A percentile compares a stretch with the other conserved stretches of the same genome.
Evolutionary conservation across 1,139 yeast species (phyloP).

Genomic region (Yamadazyma spencermartinsiae): DNA sequence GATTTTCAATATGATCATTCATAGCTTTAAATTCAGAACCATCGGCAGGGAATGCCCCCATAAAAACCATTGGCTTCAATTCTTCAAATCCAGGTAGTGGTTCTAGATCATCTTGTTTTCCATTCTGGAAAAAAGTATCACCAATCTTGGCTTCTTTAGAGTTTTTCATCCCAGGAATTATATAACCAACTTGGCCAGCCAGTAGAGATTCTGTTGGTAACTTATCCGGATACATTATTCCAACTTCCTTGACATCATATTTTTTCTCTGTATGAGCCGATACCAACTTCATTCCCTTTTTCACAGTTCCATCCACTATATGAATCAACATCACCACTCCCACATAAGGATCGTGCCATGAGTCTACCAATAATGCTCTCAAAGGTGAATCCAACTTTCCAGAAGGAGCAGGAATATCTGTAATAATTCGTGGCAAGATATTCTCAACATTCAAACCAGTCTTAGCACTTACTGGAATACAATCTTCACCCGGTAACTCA

Average conservation of each 20-base stretch:
- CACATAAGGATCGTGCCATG: slow-evolving; percentile 93
- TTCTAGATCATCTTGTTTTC: slow-evolving; percentile 59
- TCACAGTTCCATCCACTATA: slow-evolving; percentile 78
- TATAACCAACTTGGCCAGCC: slow-evolving; percentile 94
- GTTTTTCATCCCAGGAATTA: slow-evolving; percentile 90
- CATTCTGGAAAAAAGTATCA: slow-evolving; percentile 80
- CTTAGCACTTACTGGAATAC: slow-evolving; percentile 88
- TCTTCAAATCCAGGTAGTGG: slow-evolving; percentile 95
- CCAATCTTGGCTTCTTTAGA: slow-evolving; percentile 88
- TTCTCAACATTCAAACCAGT: slow-evolving; percentile 78
- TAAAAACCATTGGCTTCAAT: slow-evolving; percentile 97
- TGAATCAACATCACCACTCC: slow-evolving; percentile 91
- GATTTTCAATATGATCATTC: slow-evolving; percentile 86
- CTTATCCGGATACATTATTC: slow-evolving; percentile 92
- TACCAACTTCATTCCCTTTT: slow-evolving; percentile 70
- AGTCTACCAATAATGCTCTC: slow-evolving; percentile 82
- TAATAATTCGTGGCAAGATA: slow-evolving; percentile 77
- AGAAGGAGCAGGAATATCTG: slow-evolving; percentile 69
- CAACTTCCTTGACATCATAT: slow-evolving; percentile 90
- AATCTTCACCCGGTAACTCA: slow-evolving; percentile 73
- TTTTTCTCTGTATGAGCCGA: slow-evolving; percentile 76
- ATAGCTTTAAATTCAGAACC: slow-evolving; percentile 86
- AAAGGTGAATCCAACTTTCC: slow-evolving; percentile 60
- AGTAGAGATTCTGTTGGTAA: slow-evolving; percentile 58
- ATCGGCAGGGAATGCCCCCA: slow-evolving; percentile 97